phyloP scores from a whole-genome alignment of 192 early-diverging fungal genomes.

The Coemansia sp. region DNA sequence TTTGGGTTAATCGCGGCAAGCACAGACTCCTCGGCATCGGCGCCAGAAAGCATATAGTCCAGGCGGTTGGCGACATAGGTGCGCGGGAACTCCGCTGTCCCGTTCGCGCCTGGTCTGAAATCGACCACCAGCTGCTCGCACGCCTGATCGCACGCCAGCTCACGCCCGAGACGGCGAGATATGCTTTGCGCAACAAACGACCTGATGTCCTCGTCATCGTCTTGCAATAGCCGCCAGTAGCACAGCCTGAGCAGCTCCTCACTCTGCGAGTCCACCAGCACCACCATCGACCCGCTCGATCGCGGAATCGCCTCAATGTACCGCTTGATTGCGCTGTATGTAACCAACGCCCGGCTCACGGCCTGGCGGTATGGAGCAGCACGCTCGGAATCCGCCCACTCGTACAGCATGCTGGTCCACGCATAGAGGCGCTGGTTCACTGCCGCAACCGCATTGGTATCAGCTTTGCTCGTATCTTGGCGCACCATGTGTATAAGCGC shows the following conservation, averaged over 20 bases:
- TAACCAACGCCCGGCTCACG: slow-evolving; percentile 44
- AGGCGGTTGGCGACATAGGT: slow-evolving; percentile 35
- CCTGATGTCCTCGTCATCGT: slow-evolving; percentile 78
- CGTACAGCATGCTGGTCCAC: slow-evolving; percentile 48
- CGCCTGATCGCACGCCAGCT: slow-evolving; percentile 50
- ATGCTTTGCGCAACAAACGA: slow-evolving; percentile 63
- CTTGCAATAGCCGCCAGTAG: slow-evolving; percentile 59
- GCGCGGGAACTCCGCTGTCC: slow-evolving; percentile 34
- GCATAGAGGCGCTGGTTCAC: slow-evolving; percentile 22
- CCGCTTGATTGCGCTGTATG: slow-evolving; percentile 41
- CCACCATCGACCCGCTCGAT: slow-evolving; percentile 3
- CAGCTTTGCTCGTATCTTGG: neutral
- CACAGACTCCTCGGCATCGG: slow-evolving; percentile 9
- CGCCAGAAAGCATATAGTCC: neutral
- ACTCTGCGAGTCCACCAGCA: slow-evolving; percentile 14
- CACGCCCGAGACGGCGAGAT: slow-evolving; percentile 42
- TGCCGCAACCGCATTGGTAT: neutral
- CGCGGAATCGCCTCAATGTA: slow-evolving; percentile 15
- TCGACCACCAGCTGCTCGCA: slow-evolving; percentile 59
- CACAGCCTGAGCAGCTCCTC: slow-evolving; percentile 57
- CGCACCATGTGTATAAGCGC: slow-evolving; percentile 38
- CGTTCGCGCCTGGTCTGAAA: slow-evolving; percentile 48
- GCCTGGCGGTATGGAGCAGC: slow-evolving; percentile 38
- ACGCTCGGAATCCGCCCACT: slow-evolving; percentile 49
- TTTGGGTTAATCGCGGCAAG: slow-evolving; percentile 46